Conservation (phyloP, 1,284 basidiomycete genomes). For the Ganoderma multipileum region DNA sequence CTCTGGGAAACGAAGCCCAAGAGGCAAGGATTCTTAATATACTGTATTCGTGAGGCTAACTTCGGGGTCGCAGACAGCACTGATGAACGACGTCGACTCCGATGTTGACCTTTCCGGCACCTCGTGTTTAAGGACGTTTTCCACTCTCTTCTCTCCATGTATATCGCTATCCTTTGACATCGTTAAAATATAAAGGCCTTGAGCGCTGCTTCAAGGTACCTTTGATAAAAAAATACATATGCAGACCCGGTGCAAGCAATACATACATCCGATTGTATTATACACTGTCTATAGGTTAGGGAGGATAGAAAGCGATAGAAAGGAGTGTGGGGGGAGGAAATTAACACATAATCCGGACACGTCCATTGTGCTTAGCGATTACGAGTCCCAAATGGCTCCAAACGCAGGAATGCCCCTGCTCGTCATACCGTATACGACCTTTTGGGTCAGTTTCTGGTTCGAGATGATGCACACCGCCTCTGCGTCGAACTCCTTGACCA, state of each 20-base stretch:
- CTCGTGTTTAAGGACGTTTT: background rate
- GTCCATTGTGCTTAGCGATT: conserved; percentile 10
- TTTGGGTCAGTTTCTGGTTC: conserved; percentile 65
- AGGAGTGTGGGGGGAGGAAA: background rate
- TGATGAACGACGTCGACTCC: background rate
- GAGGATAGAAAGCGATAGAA: background rate
- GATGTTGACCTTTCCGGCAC: too few relatives aligned
- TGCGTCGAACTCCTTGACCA: conserved; percentile 65
- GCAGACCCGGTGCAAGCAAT: background rate
- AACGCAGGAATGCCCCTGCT: conserved; percentile 66
- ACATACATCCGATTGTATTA: conserved; percentile 2
- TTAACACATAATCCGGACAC: background rate
- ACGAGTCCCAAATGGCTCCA: conserved; percentile 64
- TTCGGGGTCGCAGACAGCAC: too few relatives aligned
- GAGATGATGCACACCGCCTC: conserved; percentile 69
- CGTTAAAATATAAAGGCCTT: too few relatives aligned
- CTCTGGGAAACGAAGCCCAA: background rate
- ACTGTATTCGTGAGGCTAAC: too few relatives aligned
- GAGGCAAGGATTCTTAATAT: background rate
- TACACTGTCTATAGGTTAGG: background rate
- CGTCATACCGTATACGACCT: conserved; percentile 67
- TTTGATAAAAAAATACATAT: background rate
- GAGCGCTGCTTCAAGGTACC: background rate
- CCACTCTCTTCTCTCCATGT: background rate
- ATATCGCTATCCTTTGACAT: too few relatives aligned